Conservation (phyloP, 2,329 filamentous ascomycete genomes). For the Colletotrichum lentis region DNA sequence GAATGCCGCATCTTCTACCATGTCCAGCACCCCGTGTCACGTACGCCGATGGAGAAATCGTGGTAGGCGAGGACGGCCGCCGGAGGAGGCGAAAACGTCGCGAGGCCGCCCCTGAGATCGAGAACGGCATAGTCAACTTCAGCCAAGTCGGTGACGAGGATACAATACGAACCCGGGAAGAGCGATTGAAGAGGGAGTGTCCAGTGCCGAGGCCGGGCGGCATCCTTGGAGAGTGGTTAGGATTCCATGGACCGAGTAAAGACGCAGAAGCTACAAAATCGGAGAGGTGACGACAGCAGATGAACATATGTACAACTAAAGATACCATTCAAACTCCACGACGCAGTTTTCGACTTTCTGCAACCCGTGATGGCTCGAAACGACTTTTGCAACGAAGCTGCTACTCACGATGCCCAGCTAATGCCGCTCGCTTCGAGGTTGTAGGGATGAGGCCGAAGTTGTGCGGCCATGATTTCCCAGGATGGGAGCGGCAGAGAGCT, state of each 20-base stretch:
- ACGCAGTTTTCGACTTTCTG: not conserved
- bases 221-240: conserved; percentile 76
- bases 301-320: conserved; percentile 30
- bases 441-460: too few species aligned
- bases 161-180: conserved; percentile 42
- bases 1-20: conserved; percentile 86
- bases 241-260: conserved; percentile 60
- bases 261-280: conserved; percentile 13
- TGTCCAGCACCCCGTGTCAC: conserved; percentile 83
- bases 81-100: conserved; percentile 55
- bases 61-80: conserved; percentile 56
- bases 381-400: not conserved
- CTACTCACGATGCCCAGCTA: not conserved
- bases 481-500: not conserved
- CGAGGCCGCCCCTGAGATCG: conserved; percentile 49
- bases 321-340: conserved; percentile 32
- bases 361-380: not conserved
- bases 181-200: conserved; percentile 74
- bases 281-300: conserved; percentile 26
- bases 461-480: too few species aligned
- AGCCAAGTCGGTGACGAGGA: conserved; percentile 51
- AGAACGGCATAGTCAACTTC: conserved; percentile 61
- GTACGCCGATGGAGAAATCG: conserved; percentile 73
- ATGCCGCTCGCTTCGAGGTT: not conserved
- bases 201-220: conserved; percentile 91